Conservation (phyloP, 2,329 filamentous ascomycete species). For the Allantophomopsis lycopodina region DNA sequence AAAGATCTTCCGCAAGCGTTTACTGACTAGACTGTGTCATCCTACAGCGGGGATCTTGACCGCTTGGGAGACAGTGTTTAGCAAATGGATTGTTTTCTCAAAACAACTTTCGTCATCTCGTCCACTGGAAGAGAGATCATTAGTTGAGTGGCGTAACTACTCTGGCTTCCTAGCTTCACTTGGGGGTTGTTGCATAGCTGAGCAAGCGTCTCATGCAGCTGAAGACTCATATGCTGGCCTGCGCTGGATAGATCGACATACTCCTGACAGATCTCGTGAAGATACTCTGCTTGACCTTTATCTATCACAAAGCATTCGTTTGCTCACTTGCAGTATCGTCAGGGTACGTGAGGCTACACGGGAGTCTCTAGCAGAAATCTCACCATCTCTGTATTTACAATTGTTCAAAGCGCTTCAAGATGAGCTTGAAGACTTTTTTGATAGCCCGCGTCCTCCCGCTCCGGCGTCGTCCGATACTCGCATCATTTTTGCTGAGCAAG, state of each 20-base stretch:
- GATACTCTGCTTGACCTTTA: constrained; percentile 46
- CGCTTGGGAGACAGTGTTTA: constrained; percentile 53
- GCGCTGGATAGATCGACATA: constrained; percentile 38
- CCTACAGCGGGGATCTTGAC: constrained; percentile 53
- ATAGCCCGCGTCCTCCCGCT: constrained; percentile 35
- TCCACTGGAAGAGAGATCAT: constrained; percentile 36
- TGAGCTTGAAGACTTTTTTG: constrained; percentile 49
- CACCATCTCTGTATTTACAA: constrained; percentile 44
- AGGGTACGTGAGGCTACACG: constrained; percentile 53
- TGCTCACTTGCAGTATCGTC: constrained; percentile 49
- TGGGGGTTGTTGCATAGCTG: constrained; percentile 50
- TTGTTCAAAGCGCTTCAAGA: constrained; percentile 52
- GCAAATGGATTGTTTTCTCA: constrained; percentile 49
- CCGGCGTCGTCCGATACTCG: constrained; percentile 43
- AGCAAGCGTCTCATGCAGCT: constrained; percentile 34
- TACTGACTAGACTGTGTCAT: constrained; percentile 44
- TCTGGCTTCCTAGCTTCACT: constrained; percentile 56
- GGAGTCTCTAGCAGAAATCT: constrained; percentile 52
- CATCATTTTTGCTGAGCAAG: constrained; percentile 54
- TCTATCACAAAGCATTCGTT: constrained; percentile 47
- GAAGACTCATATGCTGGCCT: constrained; percentile 45
- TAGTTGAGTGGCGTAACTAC: constrained; percentile 55
- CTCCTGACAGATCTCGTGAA: constrained; percentile 38
- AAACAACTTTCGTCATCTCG: constrained; percentile 43
- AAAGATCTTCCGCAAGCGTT: constrained; percentile 40